phyloP scores from a whole-genome alignment of 2,329 filamentous ascomycete genomes.

The Claviceps pazoutovae region DNA sequence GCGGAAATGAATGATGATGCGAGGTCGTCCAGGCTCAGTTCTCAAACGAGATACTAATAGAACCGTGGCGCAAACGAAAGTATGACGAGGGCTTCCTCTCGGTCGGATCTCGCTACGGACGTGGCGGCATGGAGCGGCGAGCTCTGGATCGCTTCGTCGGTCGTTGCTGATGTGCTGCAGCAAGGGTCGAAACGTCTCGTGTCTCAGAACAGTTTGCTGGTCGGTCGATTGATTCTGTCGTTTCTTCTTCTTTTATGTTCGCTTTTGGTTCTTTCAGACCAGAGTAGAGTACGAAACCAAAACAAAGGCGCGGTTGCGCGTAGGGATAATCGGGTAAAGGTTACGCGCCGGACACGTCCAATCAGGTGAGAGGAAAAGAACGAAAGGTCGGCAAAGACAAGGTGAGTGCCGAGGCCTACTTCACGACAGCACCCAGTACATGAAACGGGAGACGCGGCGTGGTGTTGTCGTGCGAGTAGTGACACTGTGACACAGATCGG shows the following conservation, averaged over 20 bases:
- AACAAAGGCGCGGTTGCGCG: neutral
- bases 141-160: neutral
- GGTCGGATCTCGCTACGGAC: neutral
- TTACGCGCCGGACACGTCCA: neutral
- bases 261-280: neutral
- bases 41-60: neutral
- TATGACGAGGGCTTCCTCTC: neutral
- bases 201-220: neutral
- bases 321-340: neutral
- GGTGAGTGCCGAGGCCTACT: neutral
- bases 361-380: neutral
- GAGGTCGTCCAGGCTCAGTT: neutral
- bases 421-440: neutral
- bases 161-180: neutral
- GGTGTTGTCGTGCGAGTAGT: neutral
- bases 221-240: neutral
- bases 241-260: neutral
- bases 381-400: neutral
- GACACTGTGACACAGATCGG: neutral
- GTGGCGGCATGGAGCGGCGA: neutral
- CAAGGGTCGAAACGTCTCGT: neutral
- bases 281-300: too few species aligned
- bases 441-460: neutral
- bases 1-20: neutral
- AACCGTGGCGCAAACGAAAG: neutral